Base-by-base conservation (phyloP, 768 basidiomycete genomes). In the Kwoniella dejecticola region DNA sequence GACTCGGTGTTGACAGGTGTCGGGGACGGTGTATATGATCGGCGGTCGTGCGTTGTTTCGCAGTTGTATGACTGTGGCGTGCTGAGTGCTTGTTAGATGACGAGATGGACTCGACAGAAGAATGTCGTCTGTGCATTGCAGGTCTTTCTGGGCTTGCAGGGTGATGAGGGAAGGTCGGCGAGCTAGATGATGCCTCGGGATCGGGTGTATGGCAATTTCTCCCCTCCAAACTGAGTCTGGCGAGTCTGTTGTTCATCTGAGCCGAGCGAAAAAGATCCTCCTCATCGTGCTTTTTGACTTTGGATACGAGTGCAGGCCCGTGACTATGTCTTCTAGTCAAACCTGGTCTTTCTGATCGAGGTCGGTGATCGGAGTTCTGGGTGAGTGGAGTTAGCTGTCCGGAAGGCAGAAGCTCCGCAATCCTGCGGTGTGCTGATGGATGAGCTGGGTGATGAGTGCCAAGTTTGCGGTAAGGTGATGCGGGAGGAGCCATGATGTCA, bases 241-340 rank as follows among this genome's bases (percentile, higher is more conserved):
- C 59, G 27, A 60, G 50, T 46, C 59, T 36, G 40, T 42, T 45
- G 19, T 60, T 60, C 50, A 60, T 5, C 27, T 60, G 59, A 2
- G 59, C 59, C 0, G 59, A 60, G 13, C 59, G 49, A 15, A 36
- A 29, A 0, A 60, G 44, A 44, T 60, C 59, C 11, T 33, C 38
- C 33, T 53, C 59, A 21, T 30, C 33, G 15, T 26, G 11, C 31
- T 29, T 45, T 12, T 12, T 42, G 5, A 41, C 36, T 38, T 60
- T 52, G 7, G 59, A 33, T 4, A 50, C 15, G 4, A 44, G 44
- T 11, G 29, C 2, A 24, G 49, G 52, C 13, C n/a, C 12, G 27
- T 48, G 41, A 17, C 33, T 60, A 40, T 60, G 59, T 30, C 59
- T 52, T 27, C 59, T 52, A 8, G 30, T 21, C 12, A 60, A 24